Conservation (phyloP, 2,329 filamentous ascomycete genomes). For the Colletotrichum sp. region DNA sequence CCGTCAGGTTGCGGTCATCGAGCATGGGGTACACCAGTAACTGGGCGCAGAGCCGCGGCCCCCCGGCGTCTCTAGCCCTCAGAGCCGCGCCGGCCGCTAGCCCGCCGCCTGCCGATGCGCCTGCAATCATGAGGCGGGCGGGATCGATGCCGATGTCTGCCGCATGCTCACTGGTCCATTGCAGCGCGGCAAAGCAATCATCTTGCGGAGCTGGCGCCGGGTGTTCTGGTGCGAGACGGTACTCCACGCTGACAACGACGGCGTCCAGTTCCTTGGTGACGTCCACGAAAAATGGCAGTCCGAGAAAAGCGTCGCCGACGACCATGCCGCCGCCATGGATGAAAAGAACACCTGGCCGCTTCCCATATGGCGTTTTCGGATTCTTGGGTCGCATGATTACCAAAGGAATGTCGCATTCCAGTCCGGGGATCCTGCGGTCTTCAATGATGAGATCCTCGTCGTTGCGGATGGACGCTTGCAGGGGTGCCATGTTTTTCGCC, state of each 20-base stretch:
- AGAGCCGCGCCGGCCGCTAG: slow-evolving; percentile 43
- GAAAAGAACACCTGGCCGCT: background rate
- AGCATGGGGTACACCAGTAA: slow-evolving; percentile 53
- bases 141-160: slow-evolving; percentile 44
- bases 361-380: background rate
- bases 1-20: slow-evolving; percentile 41
- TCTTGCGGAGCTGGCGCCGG: slow-evolving; percentile 22
- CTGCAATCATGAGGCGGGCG: slow-evolving; percentile 42
- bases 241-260: slow-evolving; percentile 49
- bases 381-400: background rate
- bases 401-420: background rate
- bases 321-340: slow-evolving; percentile 14
- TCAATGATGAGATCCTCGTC: background rate
- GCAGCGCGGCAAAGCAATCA: slow-evolving; percentile 32
- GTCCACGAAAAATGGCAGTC: background rate
- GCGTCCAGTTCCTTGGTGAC: slow-evolving; percentile 2
- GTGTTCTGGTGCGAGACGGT: slow-evolving; percentile 51
- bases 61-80: slow-evolving; percentile 37
- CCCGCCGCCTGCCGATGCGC: slow-evolving; percentile 47
- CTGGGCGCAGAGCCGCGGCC: slow-evolving; percentile 39
- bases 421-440: slow-evolving; percentile 2
- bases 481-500: background rate
- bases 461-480: background rate
- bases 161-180: slow-evolving; percentile 42
- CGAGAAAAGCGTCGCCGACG: slow-evolving; percentile 5